Evolutionary conservation across 768 basidiomycete genomes (phyloP).

Genomic region (Calocybe cyanea): DNA sequence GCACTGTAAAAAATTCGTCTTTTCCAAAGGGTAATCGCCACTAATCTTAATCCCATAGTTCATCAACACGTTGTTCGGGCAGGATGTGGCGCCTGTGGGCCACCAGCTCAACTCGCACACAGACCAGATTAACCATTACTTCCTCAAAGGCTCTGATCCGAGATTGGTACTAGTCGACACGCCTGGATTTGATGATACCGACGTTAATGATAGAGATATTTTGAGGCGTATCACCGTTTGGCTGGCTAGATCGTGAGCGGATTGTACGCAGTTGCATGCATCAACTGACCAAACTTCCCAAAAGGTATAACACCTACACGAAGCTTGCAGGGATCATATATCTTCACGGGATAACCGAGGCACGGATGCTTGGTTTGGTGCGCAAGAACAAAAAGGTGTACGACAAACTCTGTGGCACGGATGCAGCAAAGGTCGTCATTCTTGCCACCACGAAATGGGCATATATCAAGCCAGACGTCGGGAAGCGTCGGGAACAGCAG

Average conservation of each 20-base stretch:
- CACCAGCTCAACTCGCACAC: background rate
- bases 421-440: background rate
- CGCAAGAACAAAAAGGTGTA: constrained; percentile 40
- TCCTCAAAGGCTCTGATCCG: background rate
- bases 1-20: background rate
- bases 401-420: constrained; percentile 32
- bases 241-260: background rate
- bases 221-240: background rate
- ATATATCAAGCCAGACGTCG: background rate
- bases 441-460: too few species aligned
- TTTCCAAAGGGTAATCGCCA: background rate
- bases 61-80: background rate
- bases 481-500: background rate
- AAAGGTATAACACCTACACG: constrained; percentile 13
- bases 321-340: constrained; percentile 34
- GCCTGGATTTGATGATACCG: background rate
- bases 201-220: background rate
- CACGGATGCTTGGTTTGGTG: constrained; percentile 31
- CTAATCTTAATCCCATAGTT: background rate
- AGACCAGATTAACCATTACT: background rate
- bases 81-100: background rate
- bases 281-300: background rate
- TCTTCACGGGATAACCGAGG: constrained; percentile 32
- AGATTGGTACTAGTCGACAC: background rate
- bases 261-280: background rate